Conservation (phyloP, 2,329 filamentous ascomycete species). For the Aureobasidium musti region DNA sequence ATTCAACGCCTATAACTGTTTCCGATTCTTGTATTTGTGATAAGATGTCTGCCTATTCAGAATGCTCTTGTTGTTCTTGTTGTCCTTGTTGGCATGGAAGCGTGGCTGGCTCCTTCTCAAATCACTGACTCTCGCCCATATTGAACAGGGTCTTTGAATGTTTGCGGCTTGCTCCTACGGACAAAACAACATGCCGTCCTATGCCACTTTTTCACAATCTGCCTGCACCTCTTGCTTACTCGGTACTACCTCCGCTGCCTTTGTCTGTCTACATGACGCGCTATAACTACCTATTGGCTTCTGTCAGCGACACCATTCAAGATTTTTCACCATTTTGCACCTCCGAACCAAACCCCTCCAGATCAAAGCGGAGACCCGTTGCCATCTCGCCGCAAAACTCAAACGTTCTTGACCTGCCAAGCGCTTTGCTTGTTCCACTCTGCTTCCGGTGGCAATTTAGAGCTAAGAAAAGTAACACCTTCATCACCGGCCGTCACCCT, state of each 20-base stretch:
- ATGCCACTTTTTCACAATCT: background rate
- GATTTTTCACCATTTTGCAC: background rate
- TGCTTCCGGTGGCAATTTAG: slow-evolving; percentile 13
- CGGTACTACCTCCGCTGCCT: background rate
- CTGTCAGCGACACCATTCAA: background rate
- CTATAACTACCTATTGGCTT: background rate
- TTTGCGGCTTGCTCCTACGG: background rate
- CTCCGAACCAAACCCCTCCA: background rate
- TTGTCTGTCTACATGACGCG: background rate
- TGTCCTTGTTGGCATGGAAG: background rate
- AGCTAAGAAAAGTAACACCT: slow-evolving; percentile 13
- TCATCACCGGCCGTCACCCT: background rate
- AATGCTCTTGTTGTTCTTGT: background rate
- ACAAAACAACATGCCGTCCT: slow-evolving; percentile 1
- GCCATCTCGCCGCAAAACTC: slow-evolving; percentile 23
- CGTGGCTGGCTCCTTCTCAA: slow-evolving; percentile 2
- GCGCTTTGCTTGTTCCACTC: slow-evolving; percentile 15
- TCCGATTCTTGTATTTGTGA: too few species aligned
- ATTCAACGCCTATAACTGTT: slow-evolving; percentile 6
- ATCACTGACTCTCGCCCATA: background rate
- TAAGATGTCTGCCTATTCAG: background rate
- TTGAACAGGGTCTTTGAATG: slow-evolving; percentile 8
- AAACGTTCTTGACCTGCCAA: slow-evolving; percentile 7
- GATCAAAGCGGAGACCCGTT: slow-evolving; percentile 25
- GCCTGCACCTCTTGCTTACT: background rate